phyloP scores from a whole-genome alignment of 306 rosid species.

The Quercus aquifolioides region DNA sequence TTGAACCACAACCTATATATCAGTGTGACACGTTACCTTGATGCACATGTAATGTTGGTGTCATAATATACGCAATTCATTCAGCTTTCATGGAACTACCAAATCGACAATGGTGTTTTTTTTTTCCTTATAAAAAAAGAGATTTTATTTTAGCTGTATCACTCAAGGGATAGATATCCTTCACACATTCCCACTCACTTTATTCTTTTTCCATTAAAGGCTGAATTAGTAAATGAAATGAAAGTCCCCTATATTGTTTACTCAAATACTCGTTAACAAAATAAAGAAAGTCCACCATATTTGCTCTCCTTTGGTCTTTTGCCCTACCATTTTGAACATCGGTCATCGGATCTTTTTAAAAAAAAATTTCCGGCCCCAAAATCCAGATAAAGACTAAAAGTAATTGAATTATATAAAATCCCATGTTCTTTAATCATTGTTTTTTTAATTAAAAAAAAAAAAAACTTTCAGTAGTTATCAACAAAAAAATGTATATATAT shows the following conservation, averaged over 20 bases:
- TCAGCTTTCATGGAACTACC: neutral
- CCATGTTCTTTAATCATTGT: neutral
- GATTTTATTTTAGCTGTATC: neutral
- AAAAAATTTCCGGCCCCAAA: neutral
- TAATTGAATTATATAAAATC: neutral
- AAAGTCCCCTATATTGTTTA: neutral
- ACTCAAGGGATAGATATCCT: neutral
- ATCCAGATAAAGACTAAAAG: neutral
- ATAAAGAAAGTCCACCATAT: too few species aligned
- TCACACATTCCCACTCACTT: neutral
- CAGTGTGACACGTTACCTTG: slow-evolving; percentile 30
- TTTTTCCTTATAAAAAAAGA: neutral
- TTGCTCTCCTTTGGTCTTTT: neutral
- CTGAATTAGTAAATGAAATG: neutral
- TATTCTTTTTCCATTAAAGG: neutral
- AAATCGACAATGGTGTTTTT: neutral
- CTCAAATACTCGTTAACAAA: too few species aligned
- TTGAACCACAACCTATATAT: slow-evolving; percentile 21
- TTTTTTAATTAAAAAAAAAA: neutral
- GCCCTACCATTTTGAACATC: neutral
- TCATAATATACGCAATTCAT: slow-evolving; percentile 21
- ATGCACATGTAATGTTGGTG: slow-evolving; percentile 55
- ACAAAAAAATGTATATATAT: too few species aligned
- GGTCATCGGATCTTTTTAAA: neutral
- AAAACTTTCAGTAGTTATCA: too few species aligned